phyloP scores from a whole-genome alignment of 2,329 filamentous ascomycete genomes.

The Aureobasidium melanogenum region DNA sequence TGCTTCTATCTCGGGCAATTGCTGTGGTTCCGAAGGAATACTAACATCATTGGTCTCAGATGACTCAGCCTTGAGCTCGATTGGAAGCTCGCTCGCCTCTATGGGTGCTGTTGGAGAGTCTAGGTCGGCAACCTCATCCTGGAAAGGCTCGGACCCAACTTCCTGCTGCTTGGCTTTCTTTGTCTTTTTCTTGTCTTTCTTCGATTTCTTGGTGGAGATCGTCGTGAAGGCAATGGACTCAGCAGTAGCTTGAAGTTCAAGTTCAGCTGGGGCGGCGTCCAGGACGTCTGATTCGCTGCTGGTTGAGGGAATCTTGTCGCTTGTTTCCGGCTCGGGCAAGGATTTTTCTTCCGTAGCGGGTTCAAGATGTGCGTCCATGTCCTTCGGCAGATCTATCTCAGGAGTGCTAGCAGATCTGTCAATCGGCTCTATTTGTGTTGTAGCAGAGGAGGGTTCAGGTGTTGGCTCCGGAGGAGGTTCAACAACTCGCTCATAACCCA shows the following conservation, averaged over 20 bases:
- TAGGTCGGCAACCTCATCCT: background rate
- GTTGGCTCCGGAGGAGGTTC: background rate
- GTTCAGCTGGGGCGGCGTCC: background rate
- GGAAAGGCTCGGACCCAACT: background rate
- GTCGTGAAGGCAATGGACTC: background rate
- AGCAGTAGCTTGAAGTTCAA: background rate
- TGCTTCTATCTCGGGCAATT: background rate
- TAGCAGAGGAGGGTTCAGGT: background rate
- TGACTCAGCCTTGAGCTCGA: background rate
- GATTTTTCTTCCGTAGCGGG: background rate
- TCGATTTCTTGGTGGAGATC: slow-evolving; percentile 12
- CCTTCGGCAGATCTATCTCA: background rate
- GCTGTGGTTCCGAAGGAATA: background rate
- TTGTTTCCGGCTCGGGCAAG: background rate
- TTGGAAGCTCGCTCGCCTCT: no score
- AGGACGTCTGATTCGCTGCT: background rate
- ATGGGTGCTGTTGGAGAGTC: background rate
- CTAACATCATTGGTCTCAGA: background rate
- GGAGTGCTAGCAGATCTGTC: background rate
- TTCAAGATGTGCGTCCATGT: background rate
- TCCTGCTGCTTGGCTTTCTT: slow-evolving; percentile 18
- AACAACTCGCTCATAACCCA: background rate
- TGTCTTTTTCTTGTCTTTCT: slow-evolving; percentile 18
- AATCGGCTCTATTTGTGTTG: background rate
- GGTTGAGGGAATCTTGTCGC: no score